phyloP scores from a whole-genome alignment of 1,139 yeast species.

The Kluyveromyces marxianus region DNA sequence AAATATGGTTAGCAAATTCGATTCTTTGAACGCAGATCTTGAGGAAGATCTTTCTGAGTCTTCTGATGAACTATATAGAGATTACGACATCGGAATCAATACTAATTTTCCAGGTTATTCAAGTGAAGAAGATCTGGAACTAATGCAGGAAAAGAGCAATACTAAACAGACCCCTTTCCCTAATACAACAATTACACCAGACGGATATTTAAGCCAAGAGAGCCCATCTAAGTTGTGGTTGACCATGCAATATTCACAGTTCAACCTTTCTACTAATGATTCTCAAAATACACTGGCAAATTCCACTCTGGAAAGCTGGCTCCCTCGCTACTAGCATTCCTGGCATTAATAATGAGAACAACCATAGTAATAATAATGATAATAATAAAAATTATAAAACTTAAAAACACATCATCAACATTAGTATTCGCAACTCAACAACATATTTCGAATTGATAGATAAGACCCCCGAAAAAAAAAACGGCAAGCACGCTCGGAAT shows the following conservation, averaged over 20 bases:
- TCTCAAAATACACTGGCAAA: neutral
- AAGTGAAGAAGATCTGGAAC: constrained; percentile 12
- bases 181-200: neutral
- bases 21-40: constrained; percentile 6
- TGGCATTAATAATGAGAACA: neutral
- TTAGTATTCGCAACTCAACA: too few relatives aligned
- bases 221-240: neutral
- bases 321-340: neutral
- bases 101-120: constrained; percentile 3
- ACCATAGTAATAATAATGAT: neutral
- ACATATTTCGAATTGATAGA: too few relatives aligned
- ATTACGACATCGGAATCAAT: constrained; percentile 3
- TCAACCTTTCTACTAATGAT: neutral
- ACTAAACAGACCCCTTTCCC: neutral
- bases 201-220: neutral
- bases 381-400: neutral
- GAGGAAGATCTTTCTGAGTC: constrained; percentile 4
- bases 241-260: neutral
- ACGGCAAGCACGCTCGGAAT: too few relatives aligned
- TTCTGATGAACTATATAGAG: neutral
- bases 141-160: neutral
- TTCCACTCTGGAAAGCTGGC: neutral
- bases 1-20: constrained; percentile 9
- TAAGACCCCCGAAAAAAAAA: too few relatives aligned
- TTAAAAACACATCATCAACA: neutral